Evolutionary conservation across 306 rosid genomes (phyloP), one percentile per base, ranked within the genome.

Genomic region (Hippophae gyantsensis): DNA sequence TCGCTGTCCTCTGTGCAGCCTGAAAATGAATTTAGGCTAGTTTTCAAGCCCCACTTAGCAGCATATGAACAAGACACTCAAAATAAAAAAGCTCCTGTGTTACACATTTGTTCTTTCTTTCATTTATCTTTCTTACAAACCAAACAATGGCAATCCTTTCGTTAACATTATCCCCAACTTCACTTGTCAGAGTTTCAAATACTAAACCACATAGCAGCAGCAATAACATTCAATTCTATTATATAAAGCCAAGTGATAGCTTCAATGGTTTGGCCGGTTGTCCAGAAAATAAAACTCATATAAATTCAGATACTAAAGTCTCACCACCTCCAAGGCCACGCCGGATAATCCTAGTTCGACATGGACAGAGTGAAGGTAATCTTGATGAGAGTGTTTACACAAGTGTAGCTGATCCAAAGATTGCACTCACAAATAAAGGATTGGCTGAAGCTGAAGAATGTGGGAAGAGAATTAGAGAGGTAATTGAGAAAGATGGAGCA

Each of bases 321-420:
- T 18, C 23, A 18, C 76, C 75, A 1, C 85, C 94, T 18, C 95
- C 94, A 0, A 55, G 95, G 64, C 97, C 97, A 7, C 81, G 83
- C 50, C 81, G 97, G 60, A 90, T 90, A 66, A 84, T 90, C 64
- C 78, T 90, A 23, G 94, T 90, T 3, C 76, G 97, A 42, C 97
- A 90, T 9, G 97, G 97, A 41, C 78, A 90, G 75, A 84, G 90
- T 23, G 81, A 84, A 69, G 95, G 97, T 0, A 90, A 90, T 71
- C 76, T 90, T 5, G 95, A 90, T 40, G 95, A 86, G 74, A 67
- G 66, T 23, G 73, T 57, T 7, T 90, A 86, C 67, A 76, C 97
- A 0, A 71, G 89, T 18, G 60, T 81, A 3, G 84, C 94, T 1
- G 97, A 90, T 52, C 97, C 94, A 0, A 86, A 81, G 63, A 90